phyloP scores from a whole-genome alignment of 202 grass and related monocot species.

The Setaria viridis region DNA sequence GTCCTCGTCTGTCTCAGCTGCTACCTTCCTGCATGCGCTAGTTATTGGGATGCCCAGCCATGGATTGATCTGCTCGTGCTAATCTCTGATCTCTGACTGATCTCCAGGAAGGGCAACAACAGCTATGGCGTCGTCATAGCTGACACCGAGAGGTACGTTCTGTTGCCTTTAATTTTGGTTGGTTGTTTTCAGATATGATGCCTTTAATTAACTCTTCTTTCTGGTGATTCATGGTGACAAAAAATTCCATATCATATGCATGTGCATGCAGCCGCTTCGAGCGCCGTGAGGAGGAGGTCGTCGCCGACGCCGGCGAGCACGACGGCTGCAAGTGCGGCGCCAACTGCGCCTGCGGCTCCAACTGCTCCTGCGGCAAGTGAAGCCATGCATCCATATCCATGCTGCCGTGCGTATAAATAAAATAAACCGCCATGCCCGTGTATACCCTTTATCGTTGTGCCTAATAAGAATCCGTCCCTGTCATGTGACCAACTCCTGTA shows the following conservation, averaged over 20 bases:
- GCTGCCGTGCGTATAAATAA: background rate
- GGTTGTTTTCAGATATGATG: too few species aligned
- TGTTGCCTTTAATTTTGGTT: too few species aligned
- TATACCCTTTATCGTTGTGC: background rate
- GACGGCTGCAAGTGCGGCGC: conserved; percentile 77
- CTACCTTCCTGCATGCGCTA: too few species aligned
- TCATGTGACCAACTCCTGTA: too few species aligned
- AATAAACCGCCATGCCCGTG: background rate
- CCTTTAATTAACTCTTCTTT: too few species aligned
- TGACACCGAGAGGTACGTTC: conserved; percentile 54
- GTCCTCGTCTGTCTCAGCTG: background rate
- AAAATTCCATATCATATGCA: too few species aligned
- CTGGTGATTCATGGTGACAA: too few species aligned
- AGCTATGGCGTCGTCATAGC: conserved; percentile 50
- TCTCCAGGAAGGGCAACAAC: conserved; percentile 44
- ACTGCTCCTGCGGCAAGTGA: conserved; percentile 77
- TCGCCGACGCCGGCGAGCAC: conserved; percentile 41
- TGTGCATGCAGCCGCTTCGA: conserved; percentile 40
- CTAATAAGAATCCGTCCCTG: conserved; percentile 13
- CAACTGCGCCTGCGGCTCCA: conserved; percentile 61
- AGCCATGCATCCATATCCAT: background rate
- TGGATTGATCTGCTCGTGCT: background rate
- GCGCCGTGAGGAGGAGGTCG: conserved; percentile 23
- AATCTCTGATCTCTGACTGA: background rate
- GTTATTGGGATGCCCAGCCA: too few species aligned